Evolutionary conservation across 1,284 basidiomycete genomes (phyloP), one percentile per base, ranked within the genome.

Genomic region (Malassezia japonica): DNA sequence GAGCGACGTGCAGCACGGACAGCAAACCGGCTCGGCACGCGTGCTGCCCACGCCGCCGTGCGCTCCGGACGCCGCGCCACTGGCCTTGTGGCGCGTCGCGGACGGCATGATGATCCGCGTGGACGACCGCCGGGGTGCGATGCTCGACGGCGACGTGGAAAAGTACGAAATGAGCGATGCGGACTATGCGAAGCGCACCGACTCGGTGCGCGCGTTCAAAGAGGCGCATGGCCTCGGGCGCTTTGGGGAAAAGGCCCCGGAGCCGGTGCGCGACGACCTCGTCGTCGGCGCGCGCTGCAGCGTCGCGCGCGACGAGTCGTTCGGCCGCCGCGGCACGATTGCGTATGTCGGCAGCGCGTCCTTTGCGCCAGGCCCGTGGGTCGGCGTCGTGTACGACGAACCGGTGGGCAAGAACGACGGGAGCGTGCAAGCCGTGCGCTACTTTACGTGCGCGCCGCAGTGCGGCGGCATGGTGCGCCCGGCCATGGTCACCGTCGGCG

Each of bases 321-420:
- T 59, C 15, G 48, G 79, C 47, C 83, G 87, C 62, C 79, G 87
- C 23, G 92, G 92, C 0, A 84, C 83, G 0, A 82, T 98, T 20
- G 78, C 83, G 8, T 98, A 83, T 65, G 82, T 91, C 10, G 94
- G 94, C 0, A 70, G 76, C 23, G 87, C 90, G 0, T 77, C 79
- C 46, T 94, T 96, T 66, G 82, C 82, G 9, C 54, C 28, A 3
- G 74, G 67, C 0, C 70, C 81, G 0, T 96, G 92, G 92, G 80
- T 96, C 2, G 94, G 92, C 0, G 78, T 98, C 6, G 87, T 94
- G 74, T 87, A 92, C 64, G 94, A 98, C 70, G 94, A 96, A 67
- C 92, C 94, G 1, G 79, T 89, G 10, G 91, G 92, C 10, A 95
- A 91, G 76, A 91, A 92, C 59, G 86, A 96, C 72, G 92, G 92